Percentiles rank a stretch among this genome's conserved stretches.
Conservation (phyloP, 345 rosid genomes). For the Eucalyptus victrix region DNA sequence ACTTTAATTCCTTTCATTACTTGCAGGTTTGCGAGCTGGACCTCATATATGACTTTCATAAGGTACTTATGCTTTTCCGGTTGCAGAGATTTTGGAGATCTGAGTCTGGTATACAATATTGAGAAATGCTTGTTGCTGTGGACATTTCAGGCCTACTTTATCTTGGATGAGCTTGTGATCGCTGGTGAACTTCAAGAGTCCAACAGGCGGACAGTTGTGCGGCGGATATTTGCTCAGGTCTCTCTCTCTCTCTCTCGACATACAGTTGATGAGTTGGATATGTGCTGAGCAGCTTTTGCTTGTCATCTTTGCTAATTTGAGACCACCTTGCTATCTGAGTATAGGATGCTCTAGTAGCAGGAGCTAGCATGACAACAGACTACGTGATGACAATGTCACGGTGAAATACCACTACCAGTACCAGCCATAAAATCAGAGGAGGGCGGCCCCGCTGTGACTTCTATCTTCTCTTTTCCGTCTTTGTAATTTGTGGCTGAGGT, state of each 20-base stretch:
- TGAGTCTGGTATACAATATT: background rate
- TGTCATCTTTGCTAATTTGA: background rate
- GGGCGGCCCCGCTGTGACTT: no score
- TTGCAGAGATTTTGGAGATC: background rate
- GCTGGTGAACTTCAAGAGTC: conserved; percentile 95
- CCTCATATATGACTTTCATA: conserved; percentile 83
- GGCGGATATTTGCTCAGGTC: conserved; percentile 70
- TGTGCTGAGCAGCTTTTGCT: background rate
- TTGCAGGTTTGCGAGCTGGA: conserved; percentile 80
- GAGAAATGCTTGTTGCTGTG: background rate
- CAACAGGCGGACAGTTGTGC: conserved; percentile 72
- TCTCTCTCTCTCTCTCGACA: background rate
- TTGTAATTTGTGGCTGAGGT: no score
- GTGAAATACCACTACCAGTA: no score
- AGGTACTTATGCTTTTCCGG: conserved; percentile 24
- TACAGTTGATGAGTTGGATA: background rate
- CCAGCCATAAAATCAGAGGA: no score
- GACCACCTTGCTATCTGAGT: background rate
- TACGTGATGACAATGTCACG: no score
- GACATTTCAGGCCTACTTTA: conserved; percentile 58
- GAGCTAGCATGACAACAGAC: no score
- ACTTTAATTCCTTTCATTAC: background rate
- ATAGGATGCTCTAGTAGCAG: conserved; percentile 22
- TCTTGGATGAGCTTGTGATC: conserved; percentile 78
- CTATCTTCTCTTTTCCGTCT: no score